Evolutionary conservation across 2,329 filamentous ascomycete genomes (phyloP).

Genomic region (Verticillium klebahnii): DNA sequence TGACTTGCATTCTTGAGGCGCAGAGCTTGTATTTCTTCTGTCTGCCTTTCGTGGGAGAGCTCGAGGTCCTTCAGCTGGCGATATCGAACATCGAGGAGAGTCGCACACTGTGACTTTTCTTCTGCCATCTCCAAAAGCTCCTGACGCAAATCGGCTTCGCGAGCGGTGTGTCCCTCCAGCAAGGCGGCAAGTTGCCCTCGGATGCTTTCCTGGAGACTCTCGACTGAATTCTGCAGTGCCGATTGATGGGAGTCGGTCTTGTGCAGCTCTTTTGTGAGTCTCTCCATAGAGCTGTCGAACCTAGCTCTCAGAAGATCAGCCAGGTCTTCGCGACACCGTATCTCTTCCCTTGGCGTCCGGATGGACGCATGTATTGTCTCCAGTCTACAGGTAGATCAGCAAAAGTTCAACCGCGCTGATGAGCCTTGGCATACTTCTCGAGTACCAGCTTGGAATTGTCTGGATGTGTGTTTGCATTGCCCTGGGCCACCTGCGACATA

Average conservation of each 20-base stretch:
- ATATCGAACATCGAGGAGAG: background rate
- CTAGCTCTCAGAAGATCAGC: background rate
- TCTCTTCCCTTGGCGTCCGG: background rate
- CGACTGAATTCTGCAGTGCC: background rate
- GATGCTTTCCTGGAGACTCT: background rate
- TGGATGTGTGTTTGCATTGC: background rate
- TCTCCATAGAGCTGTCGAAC: background rate
- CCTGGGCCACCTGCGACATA: background rate
- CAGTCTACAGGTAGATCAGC: background rate
- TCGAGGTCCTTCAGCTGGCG: background rate
- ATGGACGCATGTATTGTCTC: background rate
- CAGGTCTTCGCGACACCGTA: background rate
- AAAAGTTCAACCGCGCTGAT: background rate
- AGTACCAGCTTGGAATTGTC: background rate
- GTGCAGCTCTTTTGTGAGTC: background rate
- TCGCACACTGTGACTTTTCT: background rate
- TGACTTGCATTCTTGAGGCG: background rate
- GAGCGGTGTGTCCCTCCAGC: background rate
- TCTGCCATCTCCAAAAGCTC: background rate
- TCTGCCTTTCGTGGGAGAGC: background rate
- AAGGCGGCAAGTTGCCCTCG: background rate
- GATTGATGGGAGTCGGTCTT: background rate
- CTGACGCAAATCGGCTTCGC: background rate
- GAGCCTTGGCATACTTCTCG: background rate
- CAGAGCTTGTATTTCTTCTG: background rate